These are phyloP conservation scores for Citeromyces hawaiiensis DNA, from an alignment of 1,139 yeast species.

Conservation along the genomic window DNA sequence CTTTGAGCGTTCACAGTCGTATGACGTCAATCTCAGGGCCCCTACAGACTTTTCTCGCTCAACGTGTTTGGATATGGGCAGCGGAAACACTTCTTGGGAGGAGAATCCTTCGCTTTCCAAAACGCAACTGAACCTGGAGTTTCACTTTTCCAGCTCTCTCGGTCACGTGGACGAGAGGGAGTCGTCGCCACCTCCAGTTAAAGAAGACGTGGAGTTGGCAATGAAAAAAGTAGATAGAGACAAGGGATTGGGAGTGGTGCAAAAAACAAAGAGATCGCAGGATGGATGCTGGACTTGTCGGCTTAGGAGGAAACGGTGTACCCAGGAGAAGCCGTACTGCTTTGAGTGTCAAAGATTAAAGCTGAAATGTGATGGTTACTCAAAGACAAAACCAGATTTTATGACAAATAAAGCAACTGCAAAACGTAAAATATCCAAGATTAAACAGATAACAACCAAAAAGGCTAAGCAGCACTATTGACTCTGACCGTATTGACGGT, in stretches of 20 bases:
- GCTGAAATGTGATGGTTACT: slow-evolving; percentile 38
- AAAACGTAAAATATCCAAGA: slow-evolving; percentile 32
- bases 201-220: background rate
- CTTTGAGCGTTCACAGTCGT: background rate
- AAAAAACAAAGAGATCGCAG: slow-evolving; percentile 23
- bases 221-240: background rate
- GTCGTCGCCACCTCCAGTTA: background rate
- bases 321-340: slow-evolving; percentile 47
- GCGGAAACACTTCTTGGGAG: background rate
- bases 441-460: slow-evolving; percentile 22
- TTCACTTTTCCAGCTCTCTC: background rate
- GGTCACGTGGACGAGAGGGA: background rate
- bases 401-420: slow-evolving; percentile 29
- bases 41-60: background rate
- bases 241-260: background rate
- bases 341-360: slow-evolving; percentile 37
- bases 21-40: background rate
- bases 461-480: slow-evolving; percentile 4
- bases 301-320: slow-evolving; percentile 49
- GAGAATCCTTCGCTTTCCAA: background rate
- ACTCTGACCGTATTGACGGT: slow-evolving; percentile 1
- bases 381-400: slow-evolving; percentile 33
- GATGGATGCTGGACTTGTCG: slow-evolving; percentile 64
- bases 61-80: background rate
- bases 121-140: background rate